These are phyloP conservation scores for Aquilaria agallochum DNA, from an alignment of 441 rosid species.

Conservation along the genomic window DNA sequence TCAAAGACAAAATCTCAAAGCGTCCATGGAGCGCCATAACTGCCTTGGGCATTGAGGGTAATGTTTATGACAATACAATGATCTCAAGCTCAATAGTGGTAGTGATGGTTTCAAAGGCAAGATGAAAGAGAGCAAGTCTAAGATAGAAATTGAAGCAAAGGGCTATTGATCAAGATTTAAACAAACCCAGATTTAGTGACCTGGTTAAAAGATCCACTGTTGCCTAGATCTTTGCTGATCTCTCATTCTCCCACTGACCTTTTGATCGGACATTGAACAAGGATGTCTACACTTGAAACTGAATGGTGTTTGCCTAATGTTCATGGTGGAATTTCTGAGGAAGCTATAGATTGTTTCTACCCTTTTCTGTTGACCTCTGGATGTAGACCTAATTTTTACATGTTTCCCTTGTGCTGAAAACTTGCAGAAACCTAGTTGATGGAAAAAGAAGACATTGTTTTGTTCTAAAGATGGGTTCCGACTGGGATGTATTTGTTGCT, in stretches of 20 bases:
- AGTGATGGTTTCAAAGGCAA: too few relatives aligned
- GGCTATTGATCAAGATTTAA: too few relatives aligned
- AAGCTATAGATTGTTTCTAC: slow-evolving; percentile 52
- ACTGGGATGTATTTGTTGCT: slow-evolving; percentile 65
- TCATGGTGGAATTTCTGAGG: slow-evolving; percentile 29
- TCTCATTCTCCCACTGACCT: slow-evolving; percentile 30
- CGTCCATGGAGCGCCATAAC: slow-evolving; percentile 69
- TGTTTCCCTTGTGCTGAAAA: slow-evolving; percentile 72
- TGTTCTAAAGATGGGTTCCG: slow-evolving; percentile 63
- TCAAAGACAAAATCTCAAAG: slow-evolving; percentile 63
- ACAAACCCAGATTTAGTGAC: too few relatives aligned
- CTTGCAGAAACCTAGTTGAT: slow-evolving; percentile 46
- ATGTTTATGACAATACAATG: slow-evolving; percentile 50
- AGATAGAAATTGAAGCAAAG: too few relatives aligned
- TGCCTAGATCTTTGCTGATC: slow-evolving; percentile 25
- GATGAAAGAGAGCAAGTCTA: too few relatives aligned
- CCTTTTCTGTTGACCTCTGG: slow-evolving; percentile 44
- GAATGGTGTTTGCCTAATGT: slow-evolving; percentile 64
- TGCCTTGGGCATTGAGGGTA: slow-evolving; percentile 51
- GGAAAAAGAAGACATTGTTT: slow-evolving; percentile 63
- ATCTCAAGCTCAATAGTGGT: too few relatives aligned
- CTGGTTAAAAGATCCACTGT: too few relatives aligned
- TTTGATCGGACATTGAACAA: slow-evolving; percentile 44
- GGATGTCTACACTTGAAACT: slow-evolving; percentile 72
- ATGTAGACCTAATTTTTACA: slow-evolving; percentile 70